phyloP scores from a whole-genome alignment of 2,329 filamentous ascomycete species.

The Cercospora citrullina region DNA sequence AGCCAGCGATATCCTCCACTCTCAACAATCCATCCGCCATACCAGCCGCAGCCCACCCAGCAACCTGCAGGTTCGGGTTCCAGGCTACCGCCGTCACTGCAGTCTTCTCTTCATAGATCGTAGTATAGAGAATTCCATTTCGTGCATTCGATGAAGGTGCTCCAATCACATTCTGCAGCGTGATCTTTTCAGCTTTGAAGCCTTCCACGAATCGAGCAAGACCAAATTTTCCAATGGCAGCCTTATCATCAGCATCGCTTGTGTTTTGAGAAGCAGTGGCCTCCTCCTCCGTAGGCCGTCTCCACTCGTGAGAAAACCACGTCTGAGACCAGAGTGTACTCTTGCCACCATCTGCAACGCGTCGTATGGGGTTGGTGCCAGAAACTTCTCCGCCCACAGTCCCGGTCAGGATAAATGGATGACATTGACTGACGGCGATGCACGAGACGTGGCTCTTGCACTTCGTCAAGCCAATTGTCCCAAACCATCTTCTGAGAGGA shows the following conservation, averaged over 20 bases:
- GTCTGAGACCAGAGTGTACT: slow-evolving; percentile 54
- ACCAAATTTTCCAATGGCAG: slow-evolving; percentile 21
- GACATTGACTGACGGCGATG: slow-evolving; percentile 53
- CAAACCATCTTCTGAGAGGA: slow-evolving; percentile 55
- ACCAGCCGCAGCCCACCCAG: slow-evolving; percentile 54
- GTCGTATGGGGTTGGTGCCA: slow-evolving; percentile 54
- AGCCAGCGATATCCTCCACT: slow-evolving; percentile 48
- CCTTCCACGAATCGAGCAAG: slow-evolving; percentile 45
- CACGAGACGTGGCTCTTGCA: slow-evolving; percentile 42
- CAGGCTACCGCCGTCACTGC: slow-evolving; percentile 49
- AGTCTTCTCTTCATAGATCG: slow-evolving; percentile 49
- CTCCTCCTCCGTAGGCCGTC: slow-evolving; percentile 31
- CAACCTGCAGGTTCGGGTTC: slow-evolving; percentile 53
- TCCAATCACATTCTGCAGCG: slow-evolving; percentile 18
- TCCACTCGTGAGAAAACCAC: slow-evolving; percentile 62
- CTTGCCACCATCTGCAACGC: slow-evolving; percentile 51
- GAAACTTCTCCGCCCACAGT: slow-evolving; percentile 54
- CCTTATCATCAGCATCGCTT: background rate
- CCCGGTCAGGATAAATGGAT: slow-evolving; percentile 56
- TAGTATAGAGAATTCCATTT: slow-evolving; percentile 36
- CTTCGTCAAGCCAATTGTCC: slow-evolving; percentile 42
- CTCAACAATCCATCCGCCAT: slow-evolving; percentile 51
- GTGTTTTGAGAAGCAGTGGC: background rate
- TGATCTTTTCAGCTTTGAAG: slow-evolving; percentile 39
- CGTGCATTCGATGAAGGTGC: slow-evolving; percentile 25